Percentiles rank a stretch among this genome's conserved stretches.
phyloP scores from a whole-genome alignment of 371 early-diverging fungal genomes.

The Mortierella sp. region DNA sequence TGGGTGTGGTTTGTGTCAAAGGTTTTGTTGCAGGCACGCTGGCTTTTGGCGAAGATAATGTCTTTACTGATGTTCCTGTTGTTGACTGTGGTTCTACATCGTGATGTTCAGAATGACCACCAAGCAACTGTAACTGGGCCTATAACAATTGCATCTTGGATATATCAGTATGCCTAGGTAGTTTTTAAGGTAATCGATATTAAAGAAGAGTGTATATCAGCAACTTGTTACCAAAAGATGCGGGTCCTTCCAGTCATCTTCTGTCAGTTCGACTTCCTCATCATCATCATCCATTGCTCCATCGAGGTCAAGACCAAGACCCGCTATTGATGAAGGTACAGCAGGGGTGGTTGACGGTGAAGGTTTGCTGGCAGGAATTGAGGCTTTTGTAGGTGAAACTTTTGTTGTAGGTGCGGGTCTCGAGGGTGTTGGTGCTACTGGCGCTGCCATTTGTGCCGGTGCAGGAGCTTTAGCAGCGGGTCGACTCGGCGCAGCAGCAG shows the following conservation, averaged over 20 bases:
- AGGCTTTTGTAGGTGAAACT: conserved; percentile 1
- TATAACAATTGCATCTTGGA: conserved; percentile 2
- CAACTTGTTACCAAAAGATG: conserved; percentile 47
- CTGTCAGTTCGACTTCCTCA: conserved; percentile 61
- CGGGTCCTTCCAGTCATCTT: conserved; percentile 64
- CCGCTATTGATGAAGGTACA: conserved; percentile 25
- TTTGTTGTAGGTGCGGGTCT: conserved; percentile 4
- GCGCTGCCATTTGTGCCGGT: conserved; percentile 9
- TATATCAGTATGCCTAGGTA: neutral
- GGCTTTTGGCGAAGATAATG: neutral
- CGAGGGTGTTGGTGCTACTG: neutral
- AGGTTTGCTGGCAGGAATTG: neutral
- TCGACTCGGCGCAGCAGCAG: conserved; percentile 16
- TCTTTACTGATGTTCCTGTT: neutral
- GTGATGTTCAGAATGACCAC: conserved; percentile 27
- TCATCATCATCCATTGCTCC: conserved; percentile 45
- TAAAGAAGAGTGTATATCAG: neutral
- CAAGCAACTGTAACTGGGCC: conserved; percentile 47
- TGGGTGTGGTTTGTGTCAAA: conserved; percentile 2
- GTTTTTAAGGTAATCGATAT: neutral
- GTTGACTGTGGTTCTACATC: neutral
- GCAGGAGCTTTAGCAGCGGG: conserved; percentile 13
- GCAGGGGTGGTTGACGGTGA: conserved; percentile 4
- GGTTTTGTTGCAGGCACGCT: neutral
- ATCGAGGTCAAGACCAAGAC: conserved; percentile 53